Conservation (phyloP, 306 rosid genomes). For the Prunus campanulata region DNA sequence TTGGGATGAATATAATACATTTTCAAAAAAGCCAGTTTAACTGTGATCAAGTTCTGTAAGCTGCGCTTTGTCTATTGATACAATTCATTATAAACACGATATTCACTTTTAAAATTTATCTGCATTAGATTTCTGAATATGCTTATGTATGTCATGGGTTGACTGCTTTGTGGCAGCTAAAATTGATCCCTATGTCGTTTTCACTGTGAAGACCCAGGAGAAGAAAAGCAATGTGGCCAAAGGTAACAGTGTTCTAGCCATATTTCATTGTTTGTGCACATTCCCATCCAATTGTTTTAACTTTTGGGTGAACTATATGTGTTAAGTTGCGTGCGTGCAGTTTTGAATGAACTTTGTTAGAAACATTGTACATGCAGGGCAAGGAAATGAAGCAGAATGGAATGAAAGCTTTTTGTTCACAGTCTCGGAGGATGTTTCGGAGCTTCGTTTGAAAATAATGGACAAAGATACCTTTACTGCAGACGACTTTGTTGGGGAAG, state of each 20-base stretch:
- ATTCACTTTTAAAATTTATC: background rate
- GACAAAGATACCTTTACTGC: constrained; percentile 49
- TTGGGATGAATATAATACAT: background rate
- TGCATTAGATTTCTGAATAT: background rate
- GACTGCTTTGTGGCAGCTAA: constrained; percentile 29
- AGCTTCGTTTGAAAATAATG: constrained; percentile 61
- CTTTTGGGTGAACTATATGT: background rate
- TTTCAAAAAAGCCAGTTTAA: background rate
- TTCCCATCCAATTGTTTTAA: background rate
- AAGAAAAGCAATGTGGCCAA: constrained; percentile 68
- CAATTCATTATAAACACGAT: background rate
- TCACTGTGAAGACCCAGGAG: constrained; percentile 69
- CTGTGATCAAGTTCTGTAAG: background rate
- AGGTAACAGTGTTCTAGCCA: constrained; percentile 27
- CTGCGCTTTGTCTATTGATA: background rate
- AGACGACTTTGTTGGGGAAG: constrained; percentile 71
- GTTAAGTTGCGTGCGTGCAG: too few species aligned
- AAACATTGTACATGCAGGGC: constrained; percentile 32
- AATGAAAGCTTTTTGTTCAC: constrained; percentile 65
- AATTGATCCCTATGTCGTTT: constrained; percentile 75
- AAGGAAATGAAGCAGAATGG: constrained; percentile 76
- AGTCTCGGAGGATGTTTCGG: constrained; percentile 53
- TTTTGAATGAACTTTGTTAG: too few species aligned
- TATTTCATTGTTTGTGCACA: background rate
- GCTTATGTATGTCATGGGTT: background rate